Conservation (phyloP, 1,139 yeast genomes). For the Lodderomyces orthopsilosis region DNA sequence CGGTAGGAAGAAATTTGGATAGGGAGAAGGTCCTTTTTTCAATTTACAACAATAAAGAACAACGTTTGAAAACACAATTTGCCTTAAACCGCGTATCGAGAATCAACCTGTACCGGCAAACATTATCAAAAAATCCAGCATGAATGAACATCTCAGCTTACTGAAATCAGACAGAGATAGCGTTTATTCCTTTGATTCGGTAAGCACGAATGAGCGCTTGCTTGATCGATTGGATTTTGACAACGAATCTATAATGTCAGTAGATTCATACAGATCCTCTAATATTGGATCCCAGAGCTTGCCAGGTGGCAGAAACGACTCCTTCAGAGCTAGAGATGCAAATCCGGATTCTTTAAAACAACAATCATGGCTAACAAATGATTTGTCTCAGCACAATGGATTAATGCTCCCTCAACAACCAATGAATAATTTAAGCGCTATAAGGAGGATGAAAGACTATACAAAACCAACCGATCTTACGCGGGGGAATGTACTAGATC, state of each 20-base stretch:
- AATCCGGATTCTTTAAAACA: neutral
- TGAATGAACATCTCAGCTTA: neutral
- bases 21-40: too few species aligned
- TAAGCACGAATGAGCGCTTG: slow-evolving; percentile 42
- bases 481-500: neutral
- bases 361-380: neutral
- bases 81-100: too few species aligned
- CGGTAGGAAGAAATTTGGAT: too few species aligned
- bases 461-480: neutral
- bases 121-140: too few species aligned
- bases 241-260: slow-evolving; percentile 12
- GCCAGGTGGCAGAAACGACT: neutral
- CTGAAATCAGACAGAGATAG: slow-evolving; percentile 14
- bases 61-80: too few species aligned
- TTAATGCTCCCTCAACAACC: slow-evolving; percentile 8
- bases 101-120: too few species aligned
- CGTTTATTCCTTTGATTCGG: slow-evolving; percentile 45
- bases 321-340: neutral
- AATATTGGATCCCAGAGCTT: neutral
- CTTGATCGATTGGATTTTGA: slow-evolving; percentile 41
- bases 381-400: neutral
- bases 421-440: slow-evolving; percentile 9
- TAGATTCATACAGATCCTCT: neutral
- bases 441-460: slow-evolving; percentile 10
- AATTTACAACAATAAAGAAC: too few species aligned